These are phyloP conservation scores for Arthrobotrys megalospora DNA, from an alignment of 2,329 filamentous ascomycete species.

Conservation along the genomic window DNA sequence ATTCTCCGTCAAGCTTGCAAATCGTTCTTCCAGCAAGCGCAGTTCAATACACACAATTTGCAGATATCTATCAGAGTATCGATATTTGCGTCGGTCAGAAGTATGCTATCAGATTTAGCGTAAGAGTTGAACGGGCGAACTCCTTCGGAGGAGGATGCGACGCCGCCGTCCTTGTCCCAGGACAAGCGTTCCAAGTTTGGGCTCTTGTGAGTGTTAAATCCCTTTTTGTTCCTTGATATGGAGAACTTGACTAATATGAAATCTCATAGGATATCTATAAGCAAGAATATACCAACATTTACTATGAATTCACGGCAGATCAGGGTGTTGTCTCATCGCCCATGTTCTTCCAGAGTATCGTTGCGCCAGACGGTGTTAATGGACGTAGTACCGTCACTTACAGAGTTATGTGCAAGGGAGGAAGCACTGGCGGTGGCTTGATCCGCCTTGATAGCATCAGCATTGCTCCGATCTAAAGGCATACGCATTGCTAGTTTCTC, in stretches of 20 bases:
- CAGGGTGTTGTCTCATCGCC: conserved; percentile 7
- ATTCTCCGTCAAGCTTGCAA: conserved; percentile 23
- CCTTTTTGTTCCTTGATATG: not conserved
- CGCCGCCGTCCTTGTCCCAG: conserved; percentile 4
- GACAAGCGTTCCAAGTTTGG: not conserved
- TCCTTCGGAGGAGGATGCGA: conserved; percentile 10
- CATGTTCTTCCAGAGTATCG: conserved; percentile 22
- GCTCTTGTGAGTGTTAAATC: not conserved
- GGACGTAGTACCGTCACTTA: conserved; percentile 15
- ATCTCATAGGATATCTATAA: conserved; percentile 6
- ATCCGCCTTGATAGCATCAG: conserved; percentile 19
- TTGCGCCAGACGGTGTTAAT: conserved; percentile 22
- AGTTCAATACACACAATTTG: conserved; percentile 4
- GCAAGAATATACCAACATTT: conserved; percentile 8
- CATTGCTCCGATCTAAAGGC: conserved; percentile 9
- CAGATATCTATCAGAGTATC: conserved; percentile 18
- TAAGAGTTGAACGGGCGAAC: conserved; percentile 2
- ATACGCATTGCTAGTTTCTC: not conserved
- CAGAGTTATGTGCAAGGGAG: conserved; percentile 16
- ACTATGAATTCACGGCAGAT: conserved; percentile 18
- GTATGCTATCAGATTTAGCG: conserved; percentile 21
- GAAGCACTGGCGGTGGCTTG: conserved; percentile 14
- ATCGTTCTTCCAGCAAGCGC: conserved; percentile 11
- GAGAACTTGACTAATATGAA: not conserved
- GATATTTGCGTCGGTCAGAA: conserved; percentile 16